Evolutionary conservation across 371 early-diverging fungal species (phyloP).

Genomic region (Cokeromyces recurvatus): DNA sequence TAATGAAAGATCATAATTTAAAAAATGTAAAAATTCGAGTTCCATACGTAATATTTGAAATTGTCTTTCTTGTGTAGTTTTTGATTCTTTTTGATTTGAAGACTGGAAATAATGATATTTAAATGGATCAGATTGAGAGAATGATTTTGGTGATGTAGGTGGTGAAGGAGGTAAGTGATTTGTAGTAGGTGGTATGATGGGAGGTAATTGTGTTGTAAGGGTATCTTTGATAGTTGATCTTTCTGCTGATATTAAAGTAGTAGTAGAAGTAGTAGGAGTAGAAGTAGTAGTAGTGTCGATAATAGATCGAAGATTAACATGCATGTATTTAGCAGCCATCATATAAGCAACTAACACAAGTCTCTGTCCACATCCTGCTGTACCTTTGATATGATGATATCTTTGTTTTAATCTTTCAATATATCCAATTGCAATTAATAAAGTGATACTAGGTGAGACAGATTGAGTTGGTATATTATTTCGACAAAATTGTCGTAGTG

Average conservation of each 20-base stretch:
- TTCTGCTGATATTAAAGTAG: constrained; percentile 1
- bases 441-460: constrained; percentile 22
- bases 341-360: constrained; percentile 24
- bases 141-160: constrained; percentile 20
- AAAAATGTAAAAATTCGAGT: constrained; percentile 45
- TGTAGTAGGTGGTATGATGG: constrained; percentile 1
- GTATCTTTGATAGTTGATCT: constrained; percentile 5
- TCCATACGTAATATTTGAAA: constrained; percentile 40
- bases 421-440: constrained; percentile 24
- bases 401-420: constrained; percentile 22
- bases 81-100: neutral
- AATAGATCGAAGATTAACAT: constrained; percentile 19
- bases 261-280: neutral
- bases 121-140: constrained; percentile 11
- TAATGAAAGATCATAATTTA: constrained; percentile 37
- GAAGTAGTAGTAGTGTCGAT: constrained; percentile 1
- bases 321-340: constrained; percentile 27
- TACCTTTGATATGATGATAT: constrained; percentile 21
- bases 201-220: neutral
- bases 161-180: constrained; percentile 13
- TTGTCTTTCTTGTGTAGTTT: constrained; percentile 8
- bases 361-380: constrained; percentile 22
- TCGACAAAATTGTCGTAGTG: constrained; percentile 18
- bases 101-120: constrained; percentile 20
- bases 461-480: constrained; percentile 16